phyloP scores from a whole-genome alignment of 2,329 filamentous ascomycete genomes.

The Simplicillium sp. region DNA sequence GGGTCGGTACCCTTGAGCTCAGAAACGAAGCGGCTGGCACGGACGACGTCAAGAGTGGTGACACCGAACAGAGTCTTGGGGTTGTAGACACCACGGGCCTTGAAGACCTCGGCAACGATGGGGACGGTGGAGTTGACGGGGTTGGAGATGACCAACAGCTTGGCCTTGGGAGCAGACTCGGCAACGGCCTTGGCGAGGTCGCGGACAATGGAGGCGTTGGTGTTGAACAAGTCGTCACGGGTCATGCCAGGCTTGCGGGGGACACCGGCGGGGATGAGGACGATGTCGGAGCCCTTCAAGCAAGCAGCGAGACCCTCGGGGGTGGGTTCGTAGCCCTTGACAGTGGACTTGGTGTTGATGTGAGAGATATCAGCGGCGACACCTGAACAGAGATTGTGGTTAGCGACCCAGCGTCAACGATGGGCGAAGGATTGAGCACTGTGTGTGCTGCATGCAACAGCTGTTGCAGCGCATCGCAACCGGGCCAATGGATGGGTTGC shows the following conservation, averaged over 20 bases:
- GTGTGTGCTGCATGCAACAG: not conserved
- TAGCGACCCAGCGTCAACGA: slow-evolving; percentile 5
- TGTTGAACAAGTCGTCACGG: slow-evolving; percentile 99
- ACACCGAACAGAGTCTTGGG: slow-evolving; percentile 98
- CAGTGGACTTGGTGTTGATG: slow-evolving; percentile 97
- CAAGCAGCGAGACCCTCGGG: slow-evolving; percentile 65
- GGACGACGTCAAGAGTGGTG: slow-evolving; percentile 97
- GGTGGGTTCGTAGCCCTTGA: slow-evolving; percentile 80
- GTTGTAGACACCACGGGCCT: slow-evolving; percentile 92
- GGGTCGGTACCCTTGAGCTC: slow-evolving; percentile 89
- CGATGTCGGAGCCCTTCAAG: slow-evolving; percentile 82
- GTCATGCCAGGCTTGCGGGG: slow-evolving; percentile 99
- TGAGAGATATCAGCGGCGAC: slow-evolving; percentile 97
- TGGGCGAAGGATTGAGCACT: not conserved
- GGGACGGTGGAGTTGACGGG: slow-evolving; percentile 99
- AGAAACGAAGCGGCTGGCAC: slow-evolving; percentile 94
- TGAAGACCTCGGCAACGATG: slow-evolving; percentile 95
- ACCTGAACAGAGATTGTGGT: slow-evolving; percentile 43
- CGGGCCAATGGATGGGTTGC: slow-evolving; percentile 1
- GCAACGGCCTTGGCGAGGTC: slow-evolving; percentile 94
- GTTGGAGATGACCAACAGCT: slow-evolving; percentile 97
- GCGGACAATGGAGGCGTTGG: slow-evolving; percentile 98
- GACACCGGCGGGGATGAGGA: slow-evolving; percentile 96
- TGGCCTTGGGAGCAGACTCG: slow-evolving; percentile 80
- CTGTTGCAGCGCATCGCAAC: not conserved